phyloP scores from a whole-genome alignment of 306 rosid species.

The Parietaria judaica region DNA sequence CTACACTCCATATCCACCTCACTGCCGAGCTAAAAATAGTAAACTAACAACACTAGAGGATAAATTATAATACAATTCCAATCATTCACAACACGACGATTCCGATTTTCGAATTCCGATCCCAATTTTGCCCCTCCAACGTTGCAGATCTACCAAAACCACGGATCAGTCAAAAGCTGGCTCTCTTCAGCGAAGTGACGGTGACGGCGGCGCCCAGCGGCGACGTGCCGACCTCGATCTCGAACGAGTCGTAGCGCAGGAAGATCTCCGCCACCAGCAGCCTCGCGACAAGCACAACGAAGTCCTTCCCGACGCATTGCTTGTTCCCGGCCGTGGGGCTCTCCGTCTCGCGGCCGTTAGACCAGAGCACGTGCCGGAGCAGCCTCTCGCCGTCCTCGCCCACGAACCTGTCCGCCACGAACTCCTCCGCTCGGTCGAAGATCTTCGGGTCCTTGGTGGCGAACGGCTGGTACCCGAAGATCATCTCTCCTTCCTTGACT shows the following conservation, averaged over 20 bases:
- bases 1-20: too few species aligned
- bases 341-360: conserved; percentile 79
- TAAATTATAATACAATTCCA: too few species aligned
- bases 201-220: conserved; percentile 53
- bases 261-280: conserved; percentile 67
- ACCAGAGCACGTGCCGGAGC: conserved; percentile 77
- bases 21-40: too few species aligned
- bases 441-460: conserved; percentile 79
- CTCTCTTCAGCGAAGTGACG: conserved; percentile 58
- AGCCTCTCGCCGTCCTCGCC: conserved; percentile 72
- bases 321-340: conserved; percentile 45
- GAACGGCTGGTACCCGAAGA: conserved; percentile 82
- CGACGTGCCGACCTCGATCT: conserved; percentile 35
- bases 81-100: too few species aligned
- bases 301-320: conserved; percentile 84
- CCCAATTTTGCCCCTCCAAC: neutral
- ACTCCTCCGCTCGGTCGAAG: conserved; percentile 54
- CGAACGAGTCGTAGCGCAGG: conserved; percentile 65
- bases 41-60: too few species aligned
- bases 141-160: neutral
- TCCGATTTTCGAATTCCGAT: too few species aligned
- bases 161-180: conserved; percentile 25
- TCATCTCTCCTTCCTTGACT: conserved; percentile 69
- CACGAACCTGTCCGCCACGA: conserved; percentile 61
- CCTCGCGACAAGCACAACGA: conserved; percentile 46